Evolutionary conservation across 805 yeast genomes (phyloP).

Genomic region (Hemisphaericaspora nanyangensis): DNA sequence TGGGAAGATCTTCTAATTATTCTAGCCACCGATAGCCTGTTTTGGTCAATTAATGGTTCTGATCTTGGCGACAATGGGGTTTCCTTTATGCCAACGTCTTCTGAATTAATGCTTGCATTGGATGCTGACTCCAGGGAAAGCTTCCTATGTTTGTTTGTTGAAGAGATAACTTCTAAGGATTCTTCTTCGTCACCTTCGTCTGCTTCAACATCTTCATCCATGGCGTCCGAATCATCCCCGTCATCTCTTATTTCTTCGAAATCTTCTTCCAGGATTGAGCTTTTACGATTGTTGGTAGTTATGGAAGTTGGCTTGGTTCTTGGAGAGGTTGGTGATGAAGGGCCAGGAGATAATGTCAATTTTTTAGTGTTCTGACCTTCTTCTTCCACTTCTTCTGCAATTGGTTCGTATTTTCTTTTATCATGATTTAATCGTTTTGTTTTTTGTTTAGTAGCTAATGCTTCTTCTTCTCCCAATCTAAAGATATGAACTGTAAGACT

Average conservation of each 20-base stretch:
- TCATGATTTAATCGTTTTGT: conserved; percentile 18
- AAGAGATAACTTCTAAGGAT: conserved; percentile 20
- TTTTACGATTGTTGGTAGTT: conserved; percentile 4
- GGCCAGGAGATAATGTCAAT: neutral
- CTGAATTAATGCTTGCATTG: conserved; percentile 30
- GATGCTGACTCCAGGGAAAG: conserved; percentile 37
- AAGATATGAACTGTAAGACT: conserved; percentile 93
- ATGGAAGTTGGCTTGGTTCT: conserved; percentile 2
- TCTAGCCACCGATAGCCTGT: conserved; percentile 69
- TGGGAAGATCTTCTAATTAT: conserved; percentile 77
- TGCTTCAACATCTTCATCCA: conserved; percentile 25
- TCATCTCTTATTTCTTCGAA: conserved; percentile 17
- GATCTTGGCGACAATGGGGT: conserved; percentile 16
- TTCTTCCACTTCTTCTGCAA: conserved; percentile 21
- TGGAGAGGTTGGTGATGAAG: neutral
- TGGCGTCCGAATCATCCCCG: conserved; percentile 24
- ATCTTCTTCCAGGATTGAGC: conserved; percentile 12
- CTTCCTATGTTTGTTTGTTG: conserved; percentile 33
- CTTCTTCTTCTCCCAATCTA: conserved; percentile 56
- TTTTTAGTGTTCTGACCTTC: neutral
- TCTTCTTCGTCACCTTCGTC: conserved; percentile 24
- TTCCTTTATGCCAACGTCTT: conserved; percentile 9
- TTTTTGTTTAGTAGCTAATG: conserved; percentile 35
- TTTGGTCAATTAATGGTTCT: conserved; percentile 69
- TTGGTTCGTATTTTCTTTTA: conserved; percentile 18